A percentile compares a stretch with the other conserved stretches of the same genome.
These are phyloP conservation scores for Quercus phellos DNA, from an alignment of 331 rosid species.

Conservation along the genomic window DNA sequence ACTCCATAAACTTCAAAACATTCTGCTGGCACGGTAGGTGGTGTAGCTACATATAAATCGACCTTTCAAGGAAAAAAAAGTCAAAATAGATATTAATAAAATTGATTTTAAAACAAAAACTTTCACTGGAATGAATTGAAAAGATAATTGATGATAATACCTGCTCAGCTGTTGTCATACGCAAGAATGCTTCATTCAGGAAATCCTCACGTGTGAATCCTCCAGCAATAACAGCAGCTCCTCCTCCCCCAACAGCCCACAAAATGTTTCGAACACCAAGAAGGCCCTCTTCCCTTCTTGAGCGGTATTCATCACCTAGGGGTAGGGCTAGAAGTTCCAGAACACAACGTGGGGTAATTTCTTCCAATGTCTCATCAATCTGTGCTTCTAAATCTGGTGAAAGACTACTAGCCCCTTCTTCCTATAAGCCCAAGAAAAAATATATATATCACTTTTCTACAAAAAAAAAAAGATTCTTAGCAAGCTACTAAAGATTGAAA, in stretches of 20 bases:
- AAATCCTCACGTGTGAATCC: slow-evolving; percentile 91
- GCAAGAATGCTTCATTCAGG: slow-evolving; percentile 75
- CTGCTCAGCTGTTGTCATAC: slow-evolving; percentile 94
- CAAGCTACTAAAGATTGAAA: background rate
- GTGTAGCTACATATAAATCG: slow-evolving; percentile 90
- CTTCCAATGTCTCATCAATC: slow-evolving; percentile 95
- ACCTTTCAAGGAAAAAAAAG: slow-evolving; percentile 44
- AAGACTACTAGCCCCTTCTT: slow-evolving; percentile 94
- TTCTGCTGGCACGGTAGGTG: slow-evolving; percentile 90
- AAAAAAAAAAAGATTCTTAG: background rate
- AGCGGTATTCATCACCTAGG: slow-evolving; percentile 49
- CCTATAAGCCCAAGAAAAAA: slow-evolving; percentile 39
- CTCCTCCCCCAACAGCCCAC: slow-evolving; percentile 99
- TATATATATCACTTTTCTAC: background rate
- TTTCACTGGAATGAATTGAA: background rate
- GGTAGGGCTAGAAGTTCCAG: slow-evolving; percentile 88
- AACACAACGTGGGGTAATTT: slow-evolving; percentile 85
- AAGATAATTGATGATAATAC: slow-evolving; percentile 25
- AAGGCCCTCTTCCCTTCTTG: slow-evolving; percentile 80
- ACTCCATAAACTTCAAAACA: slow-evolving; percentile 96
- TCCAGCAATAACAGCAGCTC: slow-evolving; percentile 92
- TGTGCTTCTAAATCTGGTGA: slow-evolving; percentile 90
- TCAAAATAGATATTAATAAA: background rate
- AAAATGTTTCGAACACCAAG: slow-evolving; percentile 84
- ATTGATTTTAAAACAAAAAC: background rate